Evolutionary conservation across 805 yeast species (phyloP), one percentile per base, ranked within the genome.

Genomic region (Ogataea angusta): DNA sequence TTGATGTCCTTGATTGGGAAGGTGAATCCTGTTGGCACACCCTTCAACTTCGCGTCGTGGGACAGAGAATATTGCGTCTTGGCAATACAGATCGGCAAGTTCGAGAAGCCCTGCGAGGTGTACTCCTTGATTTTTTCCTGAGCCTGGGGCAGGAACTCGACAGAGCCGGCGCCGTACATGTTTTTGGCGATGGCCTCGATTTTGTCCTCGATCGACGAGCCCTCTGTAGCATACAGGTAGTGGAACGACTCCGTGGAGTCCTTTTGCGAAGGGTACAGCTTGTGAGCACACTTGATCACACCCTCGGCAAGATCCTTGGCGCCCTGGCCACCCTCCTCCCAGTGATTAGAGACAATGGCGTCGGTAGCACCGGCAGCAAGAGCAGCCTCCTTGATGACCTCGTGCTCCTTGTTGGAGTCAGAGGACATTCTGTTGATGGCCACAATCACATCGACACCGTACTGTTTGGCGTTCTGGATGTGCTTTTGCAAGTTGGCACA

Each of bases 31-130:
- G 84, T 78, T 51, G 99, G 99, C 30, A 88, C 96, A 61, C 96
- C 96, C 70, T 90, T 90, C 64, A 93, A 75, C 16, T 78, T 70
- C 31, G 98, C 89, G 66, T 91, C 98, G 60, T 90, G 97, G 3
- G 97, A 89, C 52, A 91, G 72, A 1, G 96, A 88, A 72, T 91
- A 91, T 67, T 91, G 99, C 2, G 99, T 91, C 74, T 91, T 91
- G 44, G 99, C 99, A 58, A 91, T 85, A 69, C 99, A 91, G 54
- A 91, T 82, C 43, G 98, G 99, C 60, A 91, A 71, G 59, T 88
- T 79, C 48, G 82, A 89, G 64, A 84, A 91, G 2, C 97, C 97
- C 70, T 89, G 96, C 37, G 72, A 65, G 25, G 88, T 82, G 69
- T 88, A 90, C 42, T 80, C 75, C 47, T 82, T 88, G 51, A 91